Conservation (phyloP, 768 basidiomycete species). For the Agaricus bisporus region DNA sequence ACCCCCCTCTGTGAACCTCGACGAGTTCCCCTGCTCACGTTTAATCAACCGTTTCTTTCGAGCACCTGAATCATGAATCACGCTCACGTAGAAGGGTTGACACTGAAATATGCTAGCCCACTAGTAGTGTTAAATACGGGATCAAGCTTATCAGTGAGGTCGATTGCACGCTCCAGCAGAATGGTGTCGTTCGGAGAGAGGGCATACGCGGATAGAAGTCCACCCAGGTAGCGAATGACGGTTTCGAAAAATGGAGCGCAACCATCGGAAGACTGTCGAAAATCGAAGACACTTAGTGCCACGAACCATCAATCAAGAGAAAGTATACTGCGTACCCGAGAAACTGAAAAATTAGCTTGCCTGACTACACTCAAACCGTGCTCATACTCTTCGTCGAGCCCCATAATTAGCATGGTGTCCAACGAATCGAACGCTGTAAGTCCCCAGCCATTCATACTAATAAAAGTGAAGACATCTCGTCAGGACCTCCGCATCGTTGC, state of each 20-base stretch:
- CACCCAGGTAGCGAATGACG: slow-evolving; percentile 86
- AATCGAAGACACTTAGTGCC: background rate
- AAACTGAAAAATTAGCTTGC: slow-evolving; percentile 41
- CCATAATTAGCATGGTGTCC: slow-evolving; percentile 84
- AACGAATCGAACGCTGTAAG: slow-evolving; percentile 75
- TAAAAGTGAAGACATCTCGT: background rate
- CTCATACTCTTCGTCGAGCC: slow-evolving; percentile 60
- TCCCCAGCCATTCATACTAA: slow-evolving; percentile 78
- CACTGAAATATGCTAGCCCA: slow-evolving; percentile 65
- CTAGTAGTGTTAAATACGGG: slow-evolving; percentile 64
- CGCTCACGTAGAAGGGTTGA: slow-evolving; percentile 58
- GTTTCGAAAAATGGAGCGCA: slow-evolving; percentile 73
- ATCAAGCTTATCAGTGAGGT: slow-evolving; percentile 68
- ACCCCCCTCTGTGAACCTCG: slow-evolving; percentile 31
- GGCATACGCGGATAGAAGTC: slow-evolving; percentile 78
- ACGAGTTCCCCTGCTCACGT: slow-evolving; percentile 9
- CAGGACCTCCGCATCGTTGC: background rate
- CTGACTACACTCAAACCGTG: slow-evolving; percentile 53
- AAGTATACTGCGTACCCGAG: slow-evolving; percentile 28
- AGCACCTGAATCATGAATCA: background rate
- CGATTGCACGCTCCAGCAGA: slow-evolving; percentile 66
- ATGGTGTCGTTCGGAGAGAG: slow-evolving; percentile 52
- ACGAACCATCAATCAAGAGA: background rate
- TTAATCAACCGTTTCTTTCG: background rate
- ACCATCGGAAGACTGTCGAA: slow-evolving; percentile 6